These are phyloP conservation scores for Mortierella sp. DNA, from an alignment of 371 early-diverging fungal species.

Conservation along the genomic window DNA sequence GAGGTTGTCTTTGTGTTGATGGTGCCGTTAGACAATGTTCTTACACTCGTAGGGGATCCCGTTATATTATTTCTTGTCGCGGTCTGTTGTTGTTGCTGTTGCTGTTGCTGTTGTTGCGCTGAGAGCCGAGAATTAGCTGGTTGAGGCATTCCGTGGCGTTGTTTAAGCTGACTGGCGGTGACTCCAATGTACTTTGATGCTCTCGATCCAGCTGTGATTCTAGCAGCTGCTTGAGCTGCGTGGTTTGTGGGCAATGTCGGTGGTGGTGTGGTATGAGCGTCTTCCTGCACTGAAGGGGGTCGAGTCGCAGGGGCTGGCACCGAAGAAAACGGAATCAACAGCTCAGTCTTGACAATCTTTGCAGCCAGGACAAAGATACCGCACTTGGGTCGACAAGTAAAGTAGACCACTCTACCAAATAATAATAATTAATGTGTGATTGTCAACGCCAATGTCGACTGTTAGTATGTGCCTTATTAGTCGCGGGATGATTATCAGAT, in stretches of 20 bases:
- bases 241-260: slow-evolving; percentile 25
- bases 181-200: slow-evolving; percentile 72
- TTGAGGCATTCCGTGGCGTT: slow-evolving; percentile 55
- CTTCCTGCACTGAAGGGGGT: slow-evolving; percentile 10
- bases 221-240: slow-evolving; percentile 56
- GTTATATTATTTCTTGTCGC: slow-evolving; percentile 4
- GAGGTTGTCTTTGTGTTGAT: slow-evolving; percentile 20
- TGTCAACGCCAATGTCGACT: slow-evolving; percentile 9
- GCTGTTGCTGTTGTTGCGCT: slow-evolving; percentile 5
- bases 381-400: slow-evolving; percentile 72
- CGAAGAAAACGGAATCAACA: slow-evolving; percentile 46
- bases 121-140: slow-evolving; percentile 20
- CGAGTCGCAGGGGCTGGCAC: slow-evolving; percentile 14
- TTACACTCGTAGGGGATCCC: slow-evolving; percentile 11
- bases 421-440: slow-evolving; percentile 19
- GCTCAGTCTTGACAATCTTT: slow-evolving; percentile 64
- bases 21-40: not conserved
- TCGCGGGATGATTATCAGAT: too few relatives aligned
- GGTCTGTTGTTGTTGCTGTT: not conserved
- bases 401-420: slow-evolving; percentile 66
- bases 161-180: slow-evolving; percentile 69
- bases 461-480: too few relatives aligned
- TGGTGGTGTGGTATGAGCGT: slow-evolving; percentile 16
- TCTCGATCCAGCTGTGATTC: slow-evolving; percentile 65
- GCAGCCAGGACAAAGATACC: slow-evolving; percentile 78